These are phyloP conservation scores for Phyllosticta citribraziliensis DNA, from an alignment of 2,329 filamentous ascomycete species.

Conservation along the genomic window DNA sequence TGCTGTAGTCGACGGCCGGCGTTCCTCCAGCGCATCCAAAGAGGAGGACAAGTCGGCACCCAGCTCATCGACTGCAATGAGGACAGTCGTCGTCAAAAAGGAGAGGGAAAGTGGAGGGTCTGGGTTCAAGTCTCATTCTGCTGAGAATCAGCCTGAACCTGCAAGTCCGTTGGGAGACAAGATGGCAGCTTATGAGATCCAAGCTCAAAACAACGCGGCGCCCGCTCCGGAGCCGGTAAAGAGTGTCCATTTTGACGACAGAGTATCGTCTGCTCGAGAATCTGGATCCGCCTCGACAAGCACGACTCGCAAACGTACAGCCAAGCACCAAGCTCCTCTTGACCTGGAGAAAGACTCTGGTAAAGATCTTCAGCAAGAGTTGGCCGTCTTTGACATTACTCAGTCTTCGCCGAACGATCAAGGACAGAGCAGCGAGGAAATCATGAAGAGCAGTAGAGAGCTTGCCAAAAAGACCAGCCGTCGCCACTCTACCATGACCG, in stretches of 20 bases:
- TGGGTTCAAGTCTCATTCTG: constrained; percentile 21
- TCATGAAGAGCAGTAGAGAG: constrained; percentile 21
- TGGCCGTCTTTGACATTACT: constrained; percentile 27
- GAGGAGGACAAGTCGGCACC: constrained; percentile 12
- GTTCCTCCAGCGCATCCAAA: constrained; percentile 15
- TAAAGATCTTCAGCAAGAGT: neutral
- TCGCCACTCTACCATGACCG: constrained; percentile 24
- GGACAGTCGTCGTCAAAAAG: constrained; percentile 18
- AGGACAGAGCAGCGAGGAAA: constrained; percentile 13
- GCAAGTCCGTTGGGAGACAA: constrained; percentile 30
- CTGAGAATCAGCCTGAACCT: constrained; percentile 9
- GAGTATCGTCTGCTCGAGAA: constrained; percentile 23
- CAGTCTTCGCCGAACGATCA: constrained; percentile 21
- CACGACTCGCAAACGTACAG: constrained; percentile 17
- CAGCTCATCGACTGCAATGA: constrained; percentile 3
- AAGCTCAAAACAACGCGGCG: constrained; percentile 3
- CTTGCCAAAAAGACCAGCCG: constrained; percentile 20
- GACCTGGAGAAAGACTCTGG: neutral
- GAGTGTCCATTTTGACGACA: constrained; percentile 11
- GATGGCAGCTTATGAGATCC: constrained; percentile 11
- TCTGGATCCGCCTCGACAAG: constrained; percentile 23
- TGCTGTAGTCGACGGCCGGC: constrained; percentile 24
- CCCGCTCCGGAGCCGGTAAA: constrained; percentile 11
- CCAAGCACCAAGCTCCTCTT: constrained; percentile 11
- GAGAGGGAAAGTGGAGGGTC: constrained; percentile 17